Percentiles rank a stretch among this genome's conserved stretches.
These are phyloP conservation scores for Fusarium verrucosum DNA, from an alignment of 2,329 filamentous ascomycete species.

Conservation along the genomic window DNA sequence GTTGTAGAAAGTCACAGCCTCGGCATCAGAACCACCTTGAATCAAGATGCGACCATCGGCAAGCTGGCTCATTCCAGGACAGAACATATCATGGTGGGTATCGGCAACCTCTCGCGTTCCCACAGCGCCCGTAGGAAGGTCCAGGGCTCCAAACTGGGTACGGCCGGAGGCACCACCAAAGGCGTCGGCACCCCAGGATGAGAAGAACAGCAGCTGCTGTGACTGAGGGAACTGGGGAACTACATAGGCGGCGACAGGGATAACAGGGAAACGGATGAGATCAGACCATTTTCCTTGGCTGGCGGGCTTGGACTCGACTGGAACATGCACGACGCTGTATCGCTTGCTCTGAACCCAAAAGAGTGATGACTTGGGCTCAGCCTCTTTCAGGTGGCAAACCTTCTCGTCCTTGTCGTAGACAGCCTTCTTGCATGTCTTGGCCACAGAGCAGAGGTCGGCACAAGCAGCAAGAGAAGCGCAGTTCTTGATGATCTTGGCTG, in stretches of 20 bases:
- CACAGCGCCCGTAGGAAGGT: constrained; percentile 17
- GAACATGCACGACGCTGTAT: constrained; percentile 23
- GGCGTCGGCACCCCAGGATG: constrained; percentile 26
- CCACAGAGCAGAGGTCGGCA: constrained; percentile 27
- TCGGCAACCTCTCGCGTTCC: constrained; percentile 46
- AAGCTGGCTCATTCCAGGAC: constrained; percentile 62
- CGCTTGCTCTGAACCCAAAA: constrained; percentile 31
- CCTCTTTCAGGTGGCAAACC: constrained; percentile 30
- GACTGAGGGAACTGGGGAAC: constrained; percentile 27
- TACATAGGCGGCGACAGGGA: constrained; percentile 33
- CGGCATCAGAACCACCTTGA: constrained; percentile 62
- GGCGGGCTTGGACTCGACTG: not conserved
- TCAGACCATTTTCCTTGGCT: constrained; percentile 25
- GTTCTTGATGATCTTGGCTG: constrained; percentile 5
- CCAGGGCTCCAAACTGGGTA: constrained; percentile 25
- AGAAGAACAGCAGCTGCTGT: constrained; percentile 29
- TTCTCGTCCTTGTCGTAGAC: constrained; percentile 38
- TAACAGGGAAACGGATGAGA: constrained; percentile 25
- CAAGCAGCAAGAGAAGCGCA: constrained; percentile 23
- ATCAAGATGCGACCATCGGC: constrained; percentile 60
- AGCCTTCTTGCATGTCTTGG: constrained; percentile 20
- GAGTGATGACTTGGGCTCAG: constrained; percentile 19
- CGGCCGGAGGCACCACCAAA: constrained; percentile 30
- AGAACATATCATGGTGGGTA: constrained; percentile 65
- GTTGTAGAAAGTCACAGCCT: constrained; percentile 60